Evolutionary conservation across 805 yeast genomes (phyloP), one percentile per base, ranked within the genome.

Genomic region (Cyberlindnera euphorbiiphila): DNA sequence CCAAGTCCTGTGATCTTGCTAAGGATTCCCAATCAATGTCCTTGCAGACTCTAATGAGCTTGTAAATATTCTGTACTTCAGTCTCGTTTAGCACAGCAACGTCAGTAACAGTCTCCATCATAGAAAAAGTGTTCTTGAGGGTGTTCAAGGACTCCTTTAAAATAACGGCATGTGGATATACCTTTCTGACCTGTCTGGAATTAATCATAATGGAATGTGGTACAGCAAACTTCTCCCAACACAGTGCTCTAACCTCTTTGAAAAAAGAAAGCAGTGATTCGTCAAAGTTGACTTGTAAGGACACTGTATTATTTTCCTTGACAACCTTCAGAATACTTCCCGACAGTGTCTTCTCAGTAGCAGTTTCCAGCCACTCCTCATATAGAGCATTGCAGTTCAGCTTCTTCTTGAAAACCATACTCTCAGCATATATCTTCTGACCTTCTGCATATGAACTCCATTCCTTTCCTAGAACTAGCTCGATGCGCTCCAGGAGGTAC

Each of bases 381-480:
- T 69, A 71, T 0, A 72, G 47, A 0, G 37, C 42, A 19, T 67
- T 58, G 0, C 76, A 53, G 33, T 80, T 65, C 9, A 78, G 57
- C 32, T 69, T 72, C 17, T 64, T 58, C n/a, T 65, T 50, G 32
- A 84, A 64, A 0, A 63, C 57, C 3, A 55, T 47, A 17, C 75
- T 66, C 42, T 76, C 85, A 2, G 64, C 56, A 9, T 71, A 63
- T 1, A 91, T 71, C 43, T 71, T 74, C 36, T 69, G 71, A 0
- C 96, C 96, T 36, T 80, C 87, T 3, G 80, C 72, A 41, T 74
- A 76, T 9, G 66, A 60, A 15, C 57, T 61, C 89, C 89, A 82
- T 7, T 76, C 76, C 13, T 65, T 52, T 0, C 88, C 85, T 7
- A 82, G 59, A 4, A 81, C 66, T 10, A 66, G 56, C 29, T 72